A percentile compares a stretch with the other conserved stretches of the same genome.
Evolutionary conservation across 345 rosid genomes (phyloP).

Genomic region (Brassica incana): DNA sequence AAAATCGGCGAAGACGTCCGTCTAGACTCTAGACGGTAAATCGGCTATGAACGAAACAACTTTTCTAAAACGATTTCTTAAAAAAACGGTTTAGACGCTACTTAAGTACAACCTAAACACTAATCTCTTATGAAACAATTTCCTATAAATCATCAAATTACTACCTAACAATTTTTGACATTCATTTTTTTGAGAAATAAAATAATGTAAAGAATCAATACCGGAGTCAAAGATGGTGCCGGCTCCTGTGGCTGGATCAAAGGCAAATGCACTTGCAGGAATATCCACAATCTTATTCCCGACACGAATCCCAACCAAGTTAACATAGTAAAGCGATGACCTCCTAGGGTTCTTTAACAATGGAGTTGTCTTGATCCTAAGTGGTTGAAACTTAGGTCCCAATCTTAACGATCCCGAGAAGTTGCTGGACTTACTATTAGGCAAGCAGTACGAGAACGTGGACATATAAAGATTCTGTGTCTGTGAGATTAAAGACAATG

Average conservation of each 20-base stretch:
- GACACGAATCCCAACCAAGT: slow-evolving; percentile 68
- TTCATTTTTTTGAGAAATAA: too few relatives aligned
- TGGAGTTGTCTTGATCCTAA: slow-evolving; percentile 72
- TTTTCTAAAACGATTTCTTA: too few relatives aligned
- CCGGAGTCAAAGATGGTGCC: slow-evolving; percentile 97
- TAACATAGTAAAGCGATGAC: slow-evolving; percentile 83
- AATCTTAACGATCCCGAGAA: slow-evolving; percentile 88
- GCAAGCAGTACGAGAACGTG: slow-evolving; percentile 92
- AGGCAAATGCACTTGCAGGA: slow-evolving; percentile 65
- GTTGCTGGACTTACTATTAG: slow-evolving; percentile 65
- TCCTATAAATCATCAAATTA: too few relatives aligned
- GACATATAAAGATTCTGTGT: slow-evolving; percentile 66
- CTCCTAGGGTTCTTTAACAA: slow-evolving; percentile 78
- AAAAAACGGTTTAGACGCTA: too few relatives aligned
- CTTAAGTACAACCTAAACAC: too few relatives aligned
- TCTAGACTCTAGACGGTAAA: too few relatives aligned
- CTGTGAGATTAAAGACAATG: slow-evolving; percentile 76
- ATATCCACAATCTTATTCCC: slow-evolving; percentile 71
- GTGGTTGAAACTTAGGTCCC: slow-evolving; percentile 79
- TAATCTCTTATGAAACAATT: too few relatives aligned
- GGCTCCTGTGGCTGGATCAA: slow-evolving; percentile 72
- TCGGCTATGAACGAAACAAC: too few relatives aligned
- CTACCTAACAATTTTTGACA: too few relatives aligned
- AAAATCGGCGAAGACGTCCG: not conserved
- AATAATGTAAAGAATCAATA: slow-evolving; percentile 22